A percentile compares a stretch with the other conserved stretches of the same genome.
These are phyloP conservation scores for Hypoxylon sp. DNA, from an alignment of 2,329 filamentous ascomycete genomes.

Conservation along the genomic window DNA sequence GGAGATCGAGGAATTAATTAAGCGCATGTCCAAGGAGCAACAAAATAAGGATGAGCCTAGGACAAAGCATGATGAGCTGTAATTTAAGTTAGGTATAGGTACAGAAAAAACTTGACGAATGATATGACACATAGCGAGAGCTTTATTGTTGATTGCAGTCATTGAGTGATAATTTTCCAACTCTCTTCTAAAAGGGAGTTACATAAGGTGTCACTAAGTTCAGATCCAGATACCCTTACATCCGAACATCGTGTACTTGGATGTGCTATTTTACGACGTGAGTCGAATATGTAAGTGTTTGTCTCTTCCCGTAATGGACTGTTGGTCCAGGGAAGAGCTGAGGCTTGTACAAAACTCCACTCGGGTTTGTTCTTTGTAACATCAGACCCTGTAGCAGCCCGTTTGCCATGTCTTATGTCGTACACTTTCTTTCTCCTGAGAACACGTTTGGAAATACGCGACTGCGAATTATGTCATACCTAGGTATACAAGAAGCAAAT, in stretches of 20 bases:
- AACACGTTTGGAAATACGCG: constrained; percentile 15
- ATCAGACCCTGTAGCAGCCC: constrained; percentile 29
- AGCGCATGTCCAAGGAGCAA: constrained; percentile 57
- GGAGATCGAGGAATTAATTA: constrained; percentile 70
- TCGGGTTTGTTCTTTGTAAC: constrained; percentile 28
- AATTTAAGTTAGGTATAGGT: constrained; percentile 44
- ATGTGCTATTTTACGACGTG: neutral
- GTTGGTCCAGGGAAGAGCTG: constrained; percentile 2
- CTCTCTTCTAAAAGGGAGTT: neutral
- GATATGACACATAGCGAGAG: constrained; percentile 38
- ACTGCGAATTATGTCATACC: constrained; percentile 7
- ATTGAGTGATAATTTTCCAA: neutral
- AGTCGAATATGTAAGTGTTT: constrained; percentile 21
- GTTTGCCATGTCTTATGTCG: constrained; percentile 36
- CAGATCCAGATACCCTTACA: constrained; percentile 13
- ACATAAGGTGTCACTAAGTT: neutral
- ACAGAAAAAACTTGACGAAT: constrained; percentile 48
- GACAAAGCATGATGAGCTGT: constrained; percentile 53
- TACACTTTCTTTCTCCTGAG: constrained; percentile 18
- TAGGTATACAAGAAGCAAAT: neutral
- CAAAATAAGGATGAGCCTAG: constrained; percentile 48
- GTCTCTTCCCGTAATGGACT: constrained; percentile 9
- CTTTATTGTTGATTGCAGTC: constrained; percentile 1
- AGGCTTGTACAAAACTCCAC: constrained; percentile 32
- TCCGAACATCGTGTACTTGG: constrained; percentile 1